Evolutionary conservation across 1,284 basidiomycete species (phyloP), one percentile per base, ranked within the genome.

Genomic region (Pisolithus thermaeus): DNA sequence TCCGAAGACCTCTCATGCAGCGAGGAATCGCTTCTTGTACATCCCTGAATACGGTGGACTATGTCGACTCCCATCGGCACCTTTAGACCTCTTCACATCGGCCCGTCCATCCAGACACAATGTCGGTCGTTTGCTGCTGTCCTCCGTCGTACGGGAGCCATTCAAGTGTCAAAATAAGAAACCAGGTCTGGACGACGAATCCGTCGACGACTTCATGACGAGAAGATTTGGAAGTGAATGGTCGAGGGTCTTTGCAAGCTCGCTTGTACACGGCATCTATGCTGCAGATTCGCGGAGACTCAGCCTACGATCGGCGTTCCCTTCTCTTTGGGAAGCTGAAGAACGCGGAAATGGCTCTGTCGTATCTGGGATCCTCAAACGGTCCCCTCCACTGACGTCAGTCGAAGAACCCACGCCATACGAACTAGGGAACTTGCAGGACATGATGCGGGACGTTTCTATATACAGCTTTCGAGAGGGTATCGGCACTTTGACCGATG

Each of bases 181-280:
- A 12, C 42, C 53, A 14, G 64, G 62, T 7, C 54, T 67, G 7
- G 58, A 66, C 1, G 95, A 97, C 65, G 94, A 97, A 64, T 87
- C 86, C 3, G 76, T 98, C 18, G 84, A 96, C 59, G 68, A 78
- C 0, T 92, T 98, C 61, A 69, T 97, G 51, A 67, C 78, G 0
- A 78, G 92, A 4, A 77, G 92, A 11, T 89, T 97, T 52, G 92
- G 92, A 0, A 62, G 73, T 2, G 67, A 74, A 1, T 80, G 95
- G 51, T 90, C 93, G 0, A 77, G 82, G 9, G 78, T 79, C 4
- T 78, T 97, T 47, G 85, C 89, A 3, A 91, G 87, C 51, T 89
- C 94, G 0, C 75, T 97, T 56, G 81, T 94, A 1, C 95, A 97
- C 61, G 96, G 95, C 0, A 90, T 99, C 54, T 97, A 97, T 64